A percentile compares a stretch with the other conserved stretches of the same genome.
phyloP scores from a whole-genome alignment of 2,329 filamentous ascomycete genomes.

The Diaporthe aspalathi region DNA sequence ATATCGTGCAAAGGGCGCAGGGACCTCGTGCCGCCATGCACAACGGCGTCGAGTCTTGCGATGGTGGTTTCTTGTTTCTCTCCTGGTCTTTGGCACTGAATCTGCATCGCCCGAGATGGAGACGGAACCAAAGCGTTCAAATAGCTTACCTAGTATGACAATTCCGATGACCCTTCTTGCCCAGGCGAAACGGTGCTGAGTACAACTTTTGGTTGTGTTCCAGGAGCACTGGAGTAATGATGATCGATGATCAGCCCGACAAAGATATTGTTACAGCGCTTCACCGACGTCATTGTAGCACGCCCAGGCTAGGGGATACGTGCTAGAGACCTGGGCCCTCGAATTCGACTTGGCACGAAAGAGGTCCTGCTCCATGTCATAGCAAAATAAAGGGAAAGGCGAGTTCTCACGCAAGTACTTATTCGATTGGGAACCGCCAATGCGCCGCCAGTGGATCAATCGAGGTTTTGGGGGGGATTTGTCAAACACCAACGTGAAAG shows the following conservation, averaged over 20 bases:
- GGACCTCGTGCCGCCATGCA: background rate
- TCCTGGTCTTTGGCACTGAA: background rate
- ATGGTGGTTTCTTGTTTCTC: too few species aligned
- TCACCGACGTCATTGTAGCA: background rate
- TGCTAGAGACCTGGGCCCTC: background rate
- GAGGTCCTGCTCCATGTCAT: background rate
- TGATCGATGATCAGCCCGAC: background rate
- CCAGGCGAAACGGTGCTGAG: background rate
- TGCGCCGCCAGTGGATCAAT: background rate
- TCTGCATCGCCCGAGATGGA: background rate
- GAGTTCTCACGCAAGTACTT: background rate
- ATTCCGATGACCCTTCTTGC: background rate
- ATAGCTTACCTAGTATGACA: background rate
- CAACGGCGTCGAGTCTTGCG: background rate
- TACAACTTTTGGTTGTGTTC: background rate
- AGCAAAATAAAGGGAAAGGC: too few species aligned
- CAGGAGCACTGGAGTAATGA: background rate
- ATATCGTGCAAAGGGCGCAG: background rate
- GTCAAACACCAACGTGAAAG: background rate
- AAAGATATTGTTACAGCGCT: background rate
- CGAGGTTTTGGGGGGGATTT: background rate
- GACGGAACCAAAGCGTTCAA: background rate
- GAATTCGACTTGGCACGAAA: background rate
- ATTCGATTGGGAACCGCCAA: too few species aligned
- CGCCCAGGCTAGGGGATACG: background rate